Conservation (phyloP, 129 eudicot genomes). For the Dittrichia graveolens region DNA sequence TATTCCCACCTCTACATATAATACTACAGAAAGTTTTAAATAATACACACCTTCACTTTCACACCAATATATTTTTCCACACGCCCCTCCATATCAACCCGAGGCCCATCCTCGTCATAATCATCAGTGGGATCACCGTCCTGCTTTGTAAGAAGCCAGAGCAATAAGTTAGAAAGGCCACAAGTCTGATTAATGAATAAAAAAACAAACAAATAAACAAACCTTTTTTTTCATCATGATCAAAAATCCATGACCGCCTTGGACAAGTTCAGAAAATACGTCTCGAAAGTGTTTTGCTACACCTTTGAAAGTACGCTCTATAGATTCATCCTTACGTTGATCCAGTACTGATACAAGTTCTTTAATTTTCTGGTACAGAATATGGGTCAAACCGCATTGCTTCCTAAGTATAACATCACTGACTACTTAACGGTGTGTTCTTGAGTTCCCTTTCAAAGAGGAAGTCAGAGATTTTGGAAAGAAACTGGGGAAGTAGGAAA, state of each 20-base stretch:
- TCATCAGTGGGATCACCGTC: constrained; percentile 86
- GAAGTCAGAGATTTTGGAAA: not conserved
- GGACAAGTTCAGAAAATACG: constrained; percentile 95
- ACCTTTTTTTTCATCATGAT: constrained; percentile 99
- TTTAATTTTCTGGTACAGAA: constrained; percentile 75
- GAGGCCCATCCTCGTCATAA: constrained; percentile 86
- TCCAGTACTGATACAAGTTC: constrained; percentile 90
- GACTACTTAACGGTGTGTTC: no score
- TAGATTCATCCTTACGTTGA: constrained; percentile 95
- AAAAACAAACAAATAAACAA: constrained; percentile 13
- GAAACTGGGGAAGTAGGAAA: not conserved
- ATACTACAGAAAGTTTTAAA: not conserved
- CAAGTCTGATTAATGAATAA: not conserved
- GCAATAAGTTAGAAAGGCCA: constrained; percentile 16
- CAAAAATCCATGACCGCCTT: constrained; percentile 92
- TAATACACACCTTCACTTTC: constrained; percentile 85
- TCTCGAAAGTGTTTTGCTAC: constrained; percentile 96
- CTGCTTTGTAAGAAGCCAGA: constrained; percentile 37
- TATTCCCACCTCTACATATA: not conserved
- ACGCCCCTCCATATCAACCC: constrained; percentile 72
- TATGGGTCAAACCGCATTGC: constrained; percentile 8
- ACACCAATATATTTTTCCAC: constrained; percentile 98
- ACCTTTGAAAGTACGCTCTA: constrained; percentile 98
- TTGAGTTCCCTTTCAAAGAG: not conserved
- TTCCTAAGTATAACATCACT: constrained; percentile 3